Conservation (phyloP, 495 filamentous ascomycete species). For the Xylaria castorea region DNA sequence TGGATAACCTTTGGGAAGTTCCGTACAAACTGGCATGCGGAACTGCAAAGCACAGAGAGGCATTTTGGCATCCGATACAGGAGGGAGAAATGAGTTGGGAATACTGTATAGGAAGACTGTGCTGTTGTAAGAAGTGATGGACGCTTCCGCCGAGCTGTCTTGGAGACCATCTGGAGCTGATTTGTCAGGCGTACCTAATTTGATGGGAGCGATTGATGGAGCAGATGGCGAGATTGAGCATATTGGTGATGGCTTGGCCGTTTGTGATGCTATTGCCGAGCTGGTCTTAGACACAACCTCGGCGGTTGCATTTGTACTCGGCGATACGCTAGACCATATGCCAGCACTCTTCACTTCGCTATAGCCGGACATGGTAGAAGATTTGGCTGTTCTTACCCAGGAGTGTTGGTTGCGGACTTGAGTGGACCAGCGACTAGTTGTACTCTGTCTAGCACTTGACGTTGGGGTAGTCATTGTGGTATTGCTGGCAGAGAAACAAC, state of each 20-base stretch:
- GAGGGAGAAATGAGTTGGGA: constrained; percentile 29
- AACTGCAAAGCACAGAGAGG: constrained; percentile 40
- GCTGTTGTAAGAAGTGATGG: constrained; percentile 30
- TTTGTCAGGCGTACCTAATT: constrained; percentile 26
- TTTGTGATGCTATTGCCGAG: constrained; percentile 4
- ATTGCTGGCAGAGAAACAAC: constrained; percentile 24
- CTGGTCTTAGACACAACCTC: background rate
- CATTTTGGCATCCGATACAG: background rate
- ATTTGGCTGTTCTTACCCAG: background rate
- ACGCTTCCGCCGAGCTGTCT: constrained; percentile 24
- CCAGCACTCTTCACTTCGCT: constrained; percentile 12
- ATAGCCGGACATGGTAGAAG: constrained; percentile 11
- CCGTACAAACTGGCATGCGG: constrained; percentile 39
- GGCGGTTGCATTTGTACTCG: constrained; percentile 1
- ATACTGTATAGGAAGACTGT: constrained; percentile 35
- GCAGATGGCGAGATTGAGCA: constrained; percentile 36
- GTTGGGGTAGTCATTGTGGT: constrained; percentile 5
- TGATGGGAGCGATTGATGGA: constrained; percentile 36
- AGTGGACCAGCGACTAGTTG: background rate
- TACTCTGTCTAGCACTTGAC: background rate
- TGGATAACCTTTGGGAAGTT: constrained; percentile 38
- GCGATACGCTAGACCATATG: constrained; percentile 12
- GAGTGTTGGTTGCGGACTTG: constrained; percentile 15
- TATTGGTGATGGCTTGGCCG: constrained; percentile 19
- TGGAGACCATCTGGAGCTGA: constrained; percentile 15